Evolutionary conservation across 768 basidiomycete species (phyloP).

Genomic region (Hypsizygus marmoreus): DNA sequence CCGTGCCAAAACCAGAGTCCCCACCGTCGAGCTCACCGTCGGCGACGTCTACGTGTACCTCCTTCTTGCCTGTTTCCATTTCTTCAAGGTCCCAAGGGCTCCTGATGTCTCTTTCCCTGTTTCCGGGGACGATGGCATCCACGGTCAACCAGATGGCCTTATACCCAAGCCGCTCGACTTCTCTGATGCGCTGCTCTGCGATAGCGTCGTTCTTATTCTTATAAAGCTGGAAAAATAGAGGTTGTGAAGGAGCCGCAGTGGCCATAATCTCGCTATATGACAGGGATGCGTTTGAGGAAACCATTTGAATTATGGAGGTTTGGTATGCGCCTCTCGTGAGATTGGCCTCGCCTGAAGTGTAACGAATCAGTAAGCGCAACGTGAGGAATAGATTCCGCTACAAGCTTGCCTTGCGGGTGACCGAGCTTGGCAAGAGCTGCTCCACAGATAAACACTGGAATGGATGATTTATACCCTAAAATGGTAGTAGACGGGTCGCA

Average conservation of each 20-base stretch:
- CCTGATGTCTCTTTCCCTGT: constrained; percentile 74
- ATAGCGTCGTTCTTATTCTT: constrained; percentile 69
- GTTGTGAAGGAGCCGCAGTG: constrained; percentile 55
- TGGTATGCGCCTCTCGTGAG: constrained; percentile 70
- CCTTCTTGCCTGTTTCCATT: constrained; percentile 43
- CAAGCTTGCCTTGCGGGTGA: constrained; percentile 65
- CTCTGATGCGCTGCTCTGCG: constrained; percentile 70
- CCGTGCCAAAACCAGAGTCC: constrained; percentile 57
- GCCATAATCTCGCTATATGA: constrained; percentile 64
- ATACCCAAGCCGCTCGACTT: constrained; percentile 74
- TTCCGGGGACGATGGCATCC: constrained; percentile 82
- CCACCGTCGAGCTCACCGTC: constrained; percentile 33
- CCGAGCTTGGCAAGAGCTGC: constrained; percentile 86
- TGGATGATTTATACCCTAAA: constrained; percentile 66
- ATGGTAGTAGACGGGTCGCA: constrained; percentile 74
- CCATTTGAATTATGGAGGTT: constrained; percentile 81
- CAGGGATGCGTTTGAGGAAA: constrained; percentile 75
- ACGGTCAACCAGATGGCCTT: constrained; percentile 92
- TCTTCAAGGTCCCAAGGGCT: constrained; percentile 61
- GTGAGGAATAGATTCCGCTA: background rate
- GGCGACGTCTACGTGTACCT: constrained; percentile 29
- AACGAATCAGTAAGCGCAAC: too few relatives aligned
- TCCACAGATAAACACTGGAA: constrained; percentile 84
- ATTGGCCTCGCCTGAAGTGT: constrained; percentile 73
- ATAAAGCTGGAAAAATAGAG: constrained; percentile 85